These are phyloP conservation scores for Suillus fuscotomentosus DNA, from an alignment of 768 basidiomycete species.

Conservation along the genomic window DNA sequence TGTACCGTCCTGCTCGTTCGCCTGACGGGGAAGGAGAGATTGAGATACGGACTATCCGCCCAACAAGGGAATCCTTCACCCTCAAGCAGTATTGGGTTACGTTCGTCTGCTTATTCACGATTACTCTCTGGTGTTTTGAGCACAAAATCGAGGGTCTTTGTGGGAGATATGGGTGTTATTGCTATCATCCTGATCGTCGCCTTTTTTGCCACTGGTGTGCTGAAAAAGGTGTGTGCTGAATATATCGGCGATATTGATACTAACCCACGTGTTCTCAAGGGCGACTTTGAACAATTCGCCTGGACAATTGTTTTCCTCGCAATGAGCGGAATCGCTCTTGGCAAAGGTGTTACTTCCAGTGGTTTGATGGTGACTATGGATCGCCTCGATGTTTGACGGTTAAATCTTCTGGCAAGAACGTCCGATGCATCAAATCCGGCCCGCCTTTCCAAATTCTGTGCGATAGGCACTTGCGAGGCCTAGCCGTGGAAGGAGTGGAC, in stretches of 20 bases:
- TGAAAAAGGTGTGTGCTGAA: constrained; percentile 73
- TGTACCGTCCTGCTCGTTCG: constrained; percentile 72
- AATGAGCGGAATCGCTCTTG: constrained; percentile 97
- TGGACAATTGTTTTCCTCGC: constrained; percentile 96
- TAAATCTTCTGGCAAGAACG: no score
- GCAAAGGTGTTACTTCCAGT: constrained; percentile 88
- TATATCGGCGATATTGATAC: neutral
- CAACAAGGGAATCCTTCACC: constrained; percentile 80
- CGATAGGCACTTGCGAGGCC: no score
- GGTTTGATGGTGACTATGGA: constrained; percentile 85
- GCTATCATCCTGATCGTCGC: constrained; percentile 90
- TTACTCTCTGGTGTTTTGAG: constrained; percentile 87
- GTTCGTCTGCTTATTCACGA: constrained; percentile 80
- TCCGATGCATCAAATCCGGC: no score
- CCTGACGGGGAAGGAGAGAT: constrained; percentile 77
- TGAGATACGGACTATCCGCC: constrained; percentile 80
- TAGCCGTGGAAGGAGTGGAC: no score
- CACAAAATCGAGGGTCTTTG: constrained; percentile 66
- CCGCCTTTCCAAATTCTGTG: no score
- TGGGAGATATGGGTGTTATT: constrained; percentile 98
- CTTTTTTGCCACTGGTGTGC: constrained; percentile 90
- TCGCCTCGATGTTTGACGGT: no score
- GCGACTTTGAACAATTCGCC: constrained; percentile 92
- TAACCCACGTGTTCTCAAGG: constrained; percentile 42
- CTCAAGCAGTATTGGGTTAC: constrained; percentile 88